Evolutionary conservation across 2,329 filamentous ascomycete genomes (phyloP).

Genomic region (Nemania bipapillata): DNA sequence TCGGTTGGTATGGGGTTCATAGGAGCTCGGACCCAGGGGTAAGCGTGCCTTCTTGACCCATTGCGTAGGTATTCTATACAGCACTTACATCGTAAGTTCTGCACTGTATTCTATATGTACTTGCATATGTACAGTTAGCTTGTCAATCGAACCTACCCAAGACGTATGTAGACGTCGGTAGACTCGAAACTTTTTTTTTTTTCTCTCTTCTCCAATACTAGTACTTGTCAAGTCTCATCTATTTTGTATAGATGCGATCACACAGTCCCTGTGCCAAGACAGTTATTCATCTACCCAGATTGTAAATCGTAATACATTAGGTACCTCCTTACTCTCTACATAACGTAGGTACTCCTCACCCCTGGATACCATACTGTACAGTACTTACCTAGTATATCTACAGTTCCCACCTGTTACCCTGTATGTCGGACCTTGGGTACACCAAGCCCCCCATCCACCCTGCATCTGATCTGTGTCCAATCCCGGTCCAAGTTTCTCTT

Average conservation of each 20-base stretch:
- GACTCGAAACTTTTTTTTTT: not conserved
- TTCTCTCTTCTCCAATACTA: not conserved
- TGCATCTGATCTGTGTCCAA: slow-evolving; percentile 29
- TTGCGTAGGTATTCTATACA: too few species aligned
- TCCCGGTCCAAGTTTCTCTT: slow-evolving; percentile 9
- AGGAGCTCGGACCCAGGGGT: slow-evolving; percentile 33
- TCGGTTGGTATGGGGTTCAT: slow-evolving; percentile 2
- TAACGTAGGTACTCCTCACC: too few species aligned
- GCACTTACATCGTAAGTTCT: not conserved
- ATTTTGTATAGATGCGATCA: slow-evolving; percentile 3
- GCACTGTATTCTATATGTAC: not conserved
- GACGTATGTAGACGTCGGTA: too few species aligned
- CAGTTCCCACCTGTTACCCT: slow-evolving; percentile 7
- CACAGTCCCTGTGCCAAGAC: not conserved
- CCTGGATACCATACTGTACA: not conserved
- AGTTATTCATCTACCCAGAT: not conserved
- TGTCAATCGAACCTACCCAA: not conserved
- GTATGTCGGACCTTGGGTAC: slow-evolving; percentile 18
- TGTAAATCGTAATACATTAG: slow-evolving; percentile 14
- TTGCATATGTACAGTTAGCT: too few species aligned
- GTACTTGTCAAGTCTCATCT: not conserved
- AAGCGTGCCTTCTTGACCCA: slow-evolving; percentile 10
- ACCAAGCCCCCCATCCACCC: slow-evolving; percentile 25
- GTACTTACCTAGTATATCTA: not conserved
- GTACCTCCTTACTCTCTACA: not conserved